A percentile compares a stretch with the other conserved stretches of the same genome.
Evolutionary conservation across 2,329 filamentous ascomycete species (phyloP).

Genomic region (Epichloe uncinata): DNA sequence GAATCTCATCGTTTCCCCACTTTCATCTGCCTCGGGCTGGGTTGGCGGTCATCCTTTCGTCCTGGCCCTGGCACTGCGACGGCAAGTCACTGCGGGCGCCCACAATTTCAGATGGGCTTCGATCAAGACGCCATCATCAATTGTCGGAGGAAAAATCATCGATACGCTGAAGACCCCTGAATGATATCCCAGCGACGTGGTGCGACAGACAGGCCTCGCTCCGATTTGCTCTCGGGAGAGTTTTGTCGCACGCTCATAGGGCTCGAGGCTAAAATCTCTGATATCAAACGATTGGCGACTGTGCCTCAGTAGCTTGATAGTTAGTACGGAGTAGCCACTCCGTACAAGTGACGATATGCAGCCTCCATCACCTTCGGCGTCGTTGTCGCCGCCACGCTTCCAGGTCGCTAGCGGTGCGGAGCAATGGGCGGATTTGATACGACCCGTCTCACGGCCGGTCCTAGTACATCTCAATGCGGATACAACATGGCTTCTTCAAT

Average conservation of each 20-base stretch:
- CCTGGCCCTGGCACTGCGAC: too few relatives aligned
- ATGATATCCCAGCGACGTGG: background rate
- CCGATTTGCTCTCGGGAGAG: background rate
- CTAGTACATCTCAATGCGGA: constrained; percentile 55
- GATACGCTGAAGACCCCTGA: background rate
- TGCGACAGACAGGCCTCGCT: background rate
- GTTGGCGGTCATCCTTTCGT: background rate
- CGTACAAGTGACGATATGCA: background rate
- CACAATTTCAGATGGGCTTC: too few relatives aligned
- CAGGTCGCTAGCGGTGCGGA: constrained; percentile 8
- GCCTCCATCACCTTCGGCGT: background rate
- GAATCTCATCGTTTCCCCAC: background rate
- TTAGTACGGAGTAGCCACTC: background rate
- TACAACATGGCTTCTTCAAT: constrained; percentile 53
- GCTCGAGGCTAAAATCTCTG: background rate
- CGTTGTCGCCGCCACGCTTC: background rate
- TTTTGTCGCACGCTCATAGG: background rate
- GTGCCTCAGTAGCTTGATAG: background rate
- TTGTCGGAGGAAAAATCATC: too few relatives aligned
- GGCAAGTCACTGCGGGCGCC: too few relatives aligned
- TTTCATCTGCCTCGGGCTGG: background rate
- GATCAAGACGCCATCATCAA: too few relatives aligned
- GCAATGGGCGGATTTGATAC: constrained; percentile 11
- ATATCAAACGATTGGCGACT: background rate
- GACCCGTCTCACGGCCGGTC: constrained; percentile 21